Conservation (phyloP, 768 basidiomycete species). For the Podaxis sp. region DNA sequence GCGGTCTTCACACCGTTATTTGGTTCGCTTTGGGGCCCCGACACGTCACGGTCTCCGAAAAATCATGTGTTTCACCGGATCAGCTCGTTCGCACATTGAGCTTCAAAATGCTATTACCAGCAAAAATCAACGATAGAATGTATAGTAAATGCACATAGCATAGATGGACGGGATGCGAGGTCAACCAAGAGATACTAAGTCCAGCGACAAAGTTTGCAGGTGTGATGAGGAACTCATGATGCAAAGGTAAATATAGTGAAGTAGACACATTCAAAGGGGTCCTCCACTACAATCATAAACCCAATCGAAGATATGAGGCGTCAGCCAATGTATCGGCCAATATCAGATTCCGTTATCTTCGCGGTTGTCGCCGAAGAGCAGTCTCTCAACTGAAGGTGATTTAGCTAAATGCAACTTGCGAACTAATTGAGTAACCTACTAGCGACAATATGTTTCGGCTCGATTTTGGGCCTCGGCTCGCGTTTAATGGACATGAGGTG, state of each 20-base stretch:
- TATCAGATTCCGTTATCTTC: neutral
- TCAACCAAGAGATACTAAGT: neutral
- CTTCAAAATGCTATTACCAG: neutral
- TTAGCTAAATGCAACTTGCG: neutral
- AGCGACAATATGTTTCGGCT: constrained; percentile 74
- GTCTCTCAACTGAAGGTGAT: constrained; percentile 5
- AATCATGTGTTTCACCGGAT: constrained; percentile 8
- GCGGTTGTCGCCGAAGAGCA: constrained; percentile 4
- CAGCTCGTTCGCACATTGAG: neutral
- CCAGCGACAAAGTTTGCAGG: constrained; percentile 1
- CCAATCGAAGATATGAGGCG: neutral
- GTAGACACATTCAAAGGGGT: neutral
- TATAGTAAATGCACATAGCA: neutral
- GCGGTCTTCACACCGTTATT: constrained; percentile 13
- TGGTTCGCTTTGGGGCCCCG: constrained; percentile 18
- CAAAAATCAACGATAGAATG: neutral
- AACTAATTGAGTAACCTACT: constrained; percentile 46
- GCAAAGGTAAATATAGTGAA: neutral
- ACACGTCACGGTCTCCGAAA: constrained; percentile 13
- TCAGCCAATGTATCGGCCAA: neutral
- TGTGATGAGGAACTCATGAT: neutral
- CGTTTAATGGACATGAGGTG: constrained; percentile 66
- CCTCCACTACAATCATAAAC: neutral
- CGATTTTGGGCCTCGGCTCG: constrained; percentile 64
- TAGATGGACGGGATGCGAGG: neutral